Evolutionary conservation across 176 grass and related monocot species (phyloP).

Genomic region (Oryza meyeriana): DNA sequence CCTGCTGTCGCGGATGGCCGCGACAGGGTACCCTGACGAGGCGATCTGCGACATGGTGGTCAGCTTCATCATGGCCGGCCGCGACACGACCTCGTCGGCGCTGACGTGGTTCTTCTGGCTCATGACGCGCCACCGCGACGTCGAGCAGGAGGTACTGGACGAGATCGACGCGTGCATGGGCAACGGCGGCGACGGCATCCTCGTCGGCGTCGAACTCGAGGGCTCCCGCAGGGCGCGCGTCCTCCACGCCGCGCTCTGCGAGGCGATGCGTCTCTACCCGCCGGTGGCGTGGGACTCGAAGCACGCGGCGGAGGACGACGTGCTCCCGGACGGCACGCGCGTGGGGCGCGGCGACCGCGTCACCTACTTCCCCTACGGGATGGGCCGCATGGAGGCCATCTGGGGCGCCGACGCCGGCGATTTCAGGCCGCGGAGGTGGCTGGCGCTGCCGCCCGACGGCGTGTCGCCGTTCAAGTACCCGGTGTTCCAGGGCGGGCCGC

Average conservation of each 20-base stretch:
- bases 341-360: slow-evolving; percentile 47
- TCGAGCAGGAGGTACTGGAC: slow-evolving; percentile 30
- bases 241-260: slow-evolving; percentile 50
- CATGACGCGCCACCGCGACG: slow-evolving; percentile 31
- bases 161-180: slow-evolving; percentile 17
- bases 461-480: slow-evolving; percentile 61
- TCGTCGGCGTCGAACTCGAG: slow-evolving; percentile 28
- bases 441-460: neutral
- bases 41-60: slow-evolving; percentile 55
- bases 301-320: slow-evolving; percentile 43
- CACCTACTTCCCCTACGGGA: slow-evolving; percentile 71
- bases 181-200: neutral
- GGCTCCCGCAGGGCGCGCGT: slow-evolving; percentile 37
- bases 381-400: slow-evolving; percentile 58
- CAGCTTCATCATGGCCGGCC: slow-evolving; percentile 63
- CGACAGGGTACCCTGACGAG: slow-evolving; percentile 45
- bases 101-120: slow-evolving; percentile 82
- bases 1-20: slow-evolving; percentile 57
- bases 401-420: slow-evolving; percentile 44
- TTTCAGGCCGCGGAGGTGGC: slow-evolving; percentile 50
- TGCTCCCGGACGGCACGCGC: slow-evolving; percentile 58
- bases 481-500: slow-evolving; percentile 42
- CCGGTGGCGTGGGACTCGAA: slow-evolving; percentile 71
- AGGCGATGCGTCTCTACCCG: slow-evolving; percentile 64
- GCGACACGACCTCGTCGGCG: slow-evolving; percentile 58